Percentiles rank a stretch among this genome's conserved stretches.
Conservation (phyloP, 768 basidiomycete genomes). For the Fomitopsis serialis region DNA sequence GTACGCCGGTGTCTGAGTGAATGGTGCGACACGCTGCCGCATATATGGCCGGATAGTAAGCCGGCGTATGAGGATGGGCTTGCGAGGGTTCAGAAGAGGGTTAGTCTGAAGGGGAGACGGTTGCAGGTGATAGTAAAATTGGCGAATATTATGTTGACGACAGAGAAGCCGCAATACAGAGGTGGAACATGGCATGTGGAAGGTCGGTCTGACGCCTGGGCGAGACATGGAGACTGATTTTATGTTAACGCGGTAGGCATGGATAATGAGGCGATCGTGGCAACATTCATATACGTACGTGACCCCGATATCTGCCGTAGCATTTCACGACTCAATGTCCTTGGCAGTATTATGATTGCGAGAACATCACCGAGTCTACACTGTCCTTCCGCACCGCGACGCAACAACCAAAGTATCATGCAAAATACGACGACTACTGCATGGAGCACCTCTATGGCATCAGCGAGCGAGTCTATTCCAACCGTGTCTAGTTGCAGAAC, state of each 20-base stretch:
- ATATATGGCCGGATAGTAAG: not conserved
- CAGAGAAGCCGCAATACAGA: constrained; percentile 21
- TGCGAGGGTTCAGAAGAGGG: not conserved
- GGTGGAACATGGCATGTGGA: constrained; percentile 32
- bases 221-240: too few species aligned
- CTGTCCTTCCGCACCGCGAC: constrained; percentile 28
- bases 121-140: constrained; percentile 38
- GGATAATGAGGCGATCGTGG: too few species aligned
- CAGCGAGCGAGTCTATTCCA: too few species aligned
- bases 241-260: too few species aligned
- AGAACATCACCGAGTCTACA: constrained; percentile 26
- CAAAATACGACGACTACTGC: too few species aligned
- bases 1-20: too few species aligned
- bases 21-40: not conserved
- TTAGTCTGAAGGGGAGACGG: constrained; percentile 12
- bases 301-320: too few species aligned
- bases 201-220: constrained; percentile 17
- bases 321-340: constrained; percentile 2
- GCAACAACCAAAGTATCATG: not conserved
- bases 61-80: constrained; percentile 1
- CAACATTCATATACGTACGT: too few species aligned
- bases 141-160: constrained; percentile 27
- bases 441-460: too few species aligned
- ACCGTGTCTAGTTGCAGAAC: too few species aligned
- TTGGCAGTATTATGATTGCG: constrained; percentile 20